Evolutionary conservation across 345 rosid species (phyloP).

Genomic region (Arabis hirsuta): DNA sequence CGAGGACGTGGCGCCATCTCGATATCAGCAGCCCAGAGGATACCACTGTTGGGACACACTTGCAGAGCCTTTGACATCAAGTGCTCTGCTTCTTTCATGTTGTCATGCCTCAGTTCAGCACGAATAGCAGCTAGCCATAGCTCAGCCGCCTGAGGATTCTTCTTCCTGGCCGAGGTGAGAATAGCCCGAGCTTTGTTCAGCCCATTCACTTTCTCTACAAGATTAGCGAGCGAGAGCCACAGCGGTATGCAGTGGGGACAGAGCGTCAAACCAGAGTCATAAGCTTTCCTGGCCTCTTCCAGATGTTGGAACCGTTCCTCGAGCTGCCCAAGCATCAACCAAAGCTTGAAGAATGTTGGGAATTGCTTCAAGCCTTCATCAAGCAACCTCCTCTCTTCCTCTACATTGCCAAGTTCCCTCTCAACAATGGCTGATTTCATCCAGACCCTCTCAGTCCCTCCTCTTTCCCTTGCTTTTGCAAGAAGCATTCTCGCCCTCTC

Average conservation of each 20-base stretch:
- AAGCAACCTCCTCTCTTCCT: conserved; percentile 80
- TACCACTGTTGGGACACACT: conserved; percentile 90
- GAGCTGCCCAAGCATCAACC: conserved; percentile 98
- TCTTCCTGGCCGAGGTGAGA: conserved; percentile 80
- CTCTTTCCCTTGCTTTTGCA: conserved; percentile 92
- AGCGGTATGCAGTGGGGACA: conserved; percentile 70
- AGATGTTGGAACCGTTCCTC: conserved; percentile 69
- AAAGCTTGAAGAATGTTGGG: conserved; percentile 81
- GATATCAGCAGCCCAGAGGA: conserved; percentile 85
- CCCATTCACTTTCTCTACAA: conserved; percentile 81
- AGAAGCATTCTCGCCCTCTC: conserved; percentile 95
- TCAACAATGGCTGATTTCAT: conserved; percentile 97
- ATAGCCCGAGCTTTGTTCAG: conserved; percentile 82
- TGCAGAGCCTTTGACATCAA: conserved; percentile 95
- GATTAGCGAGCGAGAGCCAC: conserved; percentile 80
- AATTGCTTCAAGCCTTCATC: conserved; percentile 82
- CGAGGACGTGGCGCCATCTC: conserved; percentile 88
- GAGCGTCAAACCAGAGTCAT: conserved; percentile 67
- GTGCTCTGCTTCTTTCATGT: conserved; percentile 77
- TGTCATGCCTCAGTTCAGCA: conserved; percentile 74
- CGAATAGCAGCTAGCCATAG: conserved; percentile 96
- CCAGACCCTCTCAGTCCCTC: conserved; percentile 98
- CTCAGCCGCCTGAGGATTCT: conserved; percentile 74
- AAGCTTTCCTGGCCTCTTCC: conserved; percentile 71
- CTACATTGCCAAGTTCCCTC: conserved; percentile 77